Evolutionary conservation across 257 asterid genomes (phyloP).

Genomic region (Gentiana dahurica): DNA sequence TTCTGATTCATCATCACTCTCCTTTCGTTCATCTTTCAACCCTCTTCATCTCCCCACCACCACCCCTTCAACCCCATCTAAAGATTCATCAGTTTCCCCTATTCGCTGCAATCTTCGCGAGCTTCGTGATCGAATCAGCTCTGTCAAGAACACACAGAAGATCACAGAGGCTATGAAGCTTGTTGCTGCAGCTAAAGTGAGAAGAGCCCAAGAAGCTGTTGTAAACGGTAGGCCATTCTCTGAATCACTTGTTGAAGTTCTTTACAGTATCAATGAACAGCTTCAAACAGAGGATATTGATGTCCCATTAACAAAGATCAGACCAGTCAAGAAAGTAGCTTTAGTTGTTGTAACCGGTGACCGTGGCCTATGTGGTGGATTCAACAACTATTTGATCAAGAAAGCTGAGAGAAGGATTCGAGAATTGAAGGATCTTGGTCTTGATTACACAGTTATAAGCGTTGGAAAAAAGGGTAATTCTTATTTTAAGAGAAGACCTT

Average conservation of each 20-base stretch:
- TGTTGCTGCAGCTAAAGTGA: constrained; percentile 90
- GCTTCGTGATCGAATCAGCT: constrained; percentile 66
- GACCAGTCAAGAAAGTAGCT: constrained; percentile 86
- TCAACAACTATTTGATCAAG: constrained; percentile 53
- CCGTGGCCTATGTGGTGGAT: constrained; percentile 90
- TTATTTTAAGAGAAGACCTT: constrained; percentile 58
- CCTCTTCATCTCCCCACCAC: constrained; percentile 47
- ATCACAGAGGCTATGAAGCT: constrained; percentile 98
- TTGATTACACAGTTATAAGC: constrained; percentile 56
- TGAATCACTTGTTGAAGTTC: constrained; percentile 77
- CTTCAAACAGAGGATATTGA: constrained; percentile 72
- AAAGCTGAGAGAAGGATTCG: constrained; percentile 57
- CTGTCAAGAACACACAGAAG: constrained; percentile 84
- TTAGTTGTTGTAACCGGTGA: constrained; percentile 91
- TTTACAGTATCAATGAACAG: constrained; percentile 92
- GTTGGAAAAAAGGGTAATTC: constrained; percentile 83
- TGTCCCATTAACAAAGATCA: constrained; percentile 55
- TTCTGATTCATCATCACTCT: constrained; percentile 47
- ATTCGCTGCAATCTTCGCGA: constrained; percentile 70
- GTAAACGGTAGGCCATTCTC: constrained; percentile 87
- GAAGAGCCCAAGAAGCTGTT: constrained; percentile 93
- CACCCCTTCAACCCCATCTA: constrained; percentile 28
- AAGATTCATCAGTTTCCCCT: constrained; percentile 37
- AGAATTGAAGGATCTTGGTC: constrained; percentile 53
- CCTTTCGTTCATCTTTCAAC: constrained; percentile 54